phyloP scores from a whole-genome alignment of 2,329 filamentous ascomycete species.

The Paecilomyces formosus region DNA sequence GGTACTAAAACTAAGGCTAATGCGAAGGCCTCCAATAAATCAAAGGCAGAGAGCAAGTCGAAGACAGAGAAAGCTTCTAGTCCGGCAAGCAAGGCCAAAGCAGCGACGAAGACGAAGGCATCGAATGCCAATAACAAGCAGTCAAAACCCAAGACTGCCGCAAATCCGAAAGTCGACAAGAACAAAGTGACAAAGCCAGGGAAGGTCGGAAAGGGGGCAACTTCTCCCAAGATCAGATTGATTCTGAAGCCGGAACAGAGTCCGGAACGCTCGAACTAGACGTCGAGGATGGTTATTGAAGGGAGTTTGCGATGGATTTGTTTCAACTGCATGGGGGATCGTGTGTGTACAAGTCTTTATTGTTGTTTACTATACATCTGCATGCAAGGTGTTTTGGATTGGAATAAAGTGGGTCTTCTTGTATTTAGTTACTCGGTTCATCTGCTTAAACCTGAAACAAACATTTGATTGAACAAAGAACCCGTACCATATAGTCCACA shows the following conservation, averaged over 20 bases:
- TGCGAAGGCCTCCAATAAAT: not conserved
- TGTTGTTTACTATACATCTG: not conserved
- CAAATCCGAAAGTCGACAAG: not conserved
- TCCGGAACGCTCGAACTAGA: not conserved
- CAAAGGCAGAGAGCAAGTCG: not conserved
- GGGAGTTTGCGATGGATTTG: not conserved
- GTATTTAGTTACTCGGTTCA: not conserved
- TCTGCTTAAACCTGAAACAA: not conserved
- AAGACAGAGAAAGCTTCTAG: not conserved
- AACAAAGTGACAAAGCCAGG: not conserved
- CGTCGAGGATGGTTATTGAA: not conserved
- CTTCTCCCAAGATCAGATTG: not conserved
- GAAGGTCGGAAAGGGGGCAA: not conserved
- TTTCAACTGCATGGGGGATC: not conserved
- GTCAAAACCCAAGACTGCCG: not conserved
- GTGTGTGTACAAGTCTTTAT: not conserved
- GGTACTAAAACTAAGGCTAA: not conserved
- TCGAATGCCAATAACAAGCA: not conserved
- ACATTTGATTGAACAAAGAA: not conserved
- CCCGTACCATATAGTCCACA: too few relatives aligned
- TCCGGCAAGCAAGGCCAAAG: not conserved
- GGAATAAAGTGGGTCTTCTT: not conserved
- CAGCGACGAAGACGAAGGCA: not conserved
- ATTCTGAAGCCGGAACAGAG: not conserved
- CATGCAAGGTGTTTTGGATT: not conserved